phyloP scores from a whole-genome alignment of 2,329 filamentous ascomycete species.

The Dothistroma pini region DNA sequence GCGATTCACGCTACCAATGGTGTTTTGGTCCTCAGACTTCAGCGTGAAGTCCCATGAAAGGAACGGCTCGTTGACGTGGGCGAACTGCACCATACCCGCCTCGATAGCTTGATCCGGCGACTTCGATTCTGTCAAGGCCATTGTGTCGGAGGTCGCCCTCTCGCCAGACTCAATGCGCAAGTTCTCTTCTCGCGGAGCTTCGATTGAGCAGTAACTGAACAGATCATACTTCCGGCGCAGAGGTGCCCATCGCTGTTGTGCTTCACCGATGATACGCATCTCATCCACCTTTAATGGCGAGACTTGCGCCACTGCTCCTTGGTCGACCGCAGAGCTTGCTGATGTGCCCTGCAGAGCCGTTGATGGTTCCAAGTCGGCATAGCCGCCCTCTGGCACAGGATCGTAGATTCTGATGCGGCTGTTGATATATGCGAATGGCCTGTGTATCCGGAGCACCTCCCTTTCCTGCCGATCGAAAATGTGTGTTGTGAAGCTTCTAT shows the following conservation, averaged over 20 bases:
- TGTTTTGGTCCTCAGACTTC: conserved; percentile 45
- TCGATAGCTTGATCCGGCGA: conserved; percentile 36
- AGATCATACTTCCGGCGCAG: conserved; percentile 62
- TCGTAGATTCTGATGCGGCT: conserved; percentile 57
- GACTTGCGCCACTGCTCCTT: conserved; percentile 47
- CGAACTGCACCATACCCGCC: conserved; percentile 57
- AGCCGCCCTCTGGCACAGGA: conserved; percentile 42
- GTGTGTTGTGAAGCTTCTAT: conserved; percentile 62
- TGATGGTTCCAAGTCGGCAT: conserved; percentile 30
- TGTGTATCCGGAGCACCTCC: conserved; percentile 60
- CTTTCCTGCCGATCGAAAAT: conserved; percentile 60
- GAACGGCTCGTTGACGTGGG: conserved; percentile 59
- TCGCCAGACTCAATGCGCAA: conserved; percentile 36
- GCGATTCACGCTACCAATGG: conserved; percentile 61
- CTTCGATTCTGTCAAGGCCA: conserved; percentile 47
- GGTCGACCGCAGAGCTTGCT: conserved; percentile 41
- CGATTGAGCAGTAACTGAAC: conserved; percentile 52
- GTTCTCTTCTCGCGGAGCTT: conserved; percentile 35
- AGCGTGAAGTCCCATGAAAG: conserved; percentile 64
- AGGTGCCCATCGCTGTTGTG: conserved; percentile 62
- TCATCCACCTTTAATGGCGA: conserved; percentile 52
- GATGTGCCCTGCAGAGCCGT: conserved; percentile 45
- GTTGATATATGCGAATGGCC: conserved; percentile 63
- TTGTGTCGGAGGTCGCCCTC: conserved; percentile 42
- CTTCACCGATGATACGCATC: conserved; percentile 62